These are phyloP conservation scores for Ogataea salicorniae DNA, from an alignment of 805 yeast species.

Conservation along the genomic window DNA sequence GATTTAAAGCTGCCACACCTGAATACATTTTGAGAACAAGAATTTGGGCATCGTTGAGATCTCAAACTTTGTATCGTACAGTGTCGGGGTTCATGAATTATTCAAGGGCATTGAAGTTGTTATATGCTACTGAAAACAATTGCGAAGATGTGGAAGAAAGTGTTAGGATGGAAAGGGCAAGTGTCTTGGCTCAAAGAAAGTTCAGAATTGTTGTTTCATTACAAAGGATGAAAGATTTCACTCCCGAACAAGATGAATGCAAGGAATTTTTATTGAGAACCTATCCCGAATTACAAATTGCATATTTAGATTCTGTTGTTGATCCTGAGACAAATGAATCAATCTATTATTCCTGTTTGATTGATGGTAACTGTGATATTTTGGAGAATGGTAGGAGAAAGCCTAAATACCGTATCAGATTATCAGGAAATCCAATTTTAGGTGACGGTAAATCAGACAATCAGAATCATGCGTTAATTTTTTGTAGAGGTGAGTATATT, in stretches of 20 bases:
- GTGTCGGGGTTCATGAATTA: conserved; percentile 81
- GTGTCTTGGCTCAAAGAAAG: conserved; percentile 55
- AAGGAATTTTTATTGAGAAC: conserved; percentile 57
- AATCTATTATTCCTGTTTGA: conserved; percentile 55
- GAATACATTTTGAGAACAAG: conserved; percentile 66
- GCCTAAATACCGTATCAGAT: conserved; percentile 58
- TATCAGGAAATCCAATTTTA: conserved; percentile 76
- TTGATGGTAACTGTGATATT: conserved; percentile 67
- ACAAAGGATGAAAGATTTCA: conserved; percentile 54
- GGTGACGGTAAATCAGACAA: conserved; percentile 87
- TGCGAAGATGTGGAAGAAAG: conserved; percentile 33
- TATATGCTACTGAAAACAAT: conserved; percentile 50
- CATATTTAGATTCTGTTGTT: conserved; percentile 52
- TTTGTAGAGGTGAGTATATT: conserved; percentile 74
- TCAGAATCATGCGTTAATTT: conserved; percentile 71
- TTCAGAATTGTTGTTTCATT: conserved; percentile 61
- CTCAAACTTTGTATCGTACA: conserved; percentile 79
- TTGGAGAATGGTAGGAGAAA: conserved; percentile 51
- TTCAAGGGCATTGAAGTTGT: conserved; percentile 60
- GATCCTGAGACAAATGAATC: conserved; percentile 39
- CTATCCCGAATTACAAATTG: conserved; percentile 62
- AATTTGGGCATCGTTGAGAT: conserved; percentile 80
- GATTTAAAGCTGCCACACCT: conserved; percentile 62
- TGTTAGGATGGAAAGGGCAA: conserved; percentile 38
- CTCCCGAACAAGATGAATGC: conserved; percentile 52